Evolutionary conservation across 2,329 filamentous ascomycete genomes (phyloP).

Genomic region (Hymenotorrendiella dingleyae): DNA sequence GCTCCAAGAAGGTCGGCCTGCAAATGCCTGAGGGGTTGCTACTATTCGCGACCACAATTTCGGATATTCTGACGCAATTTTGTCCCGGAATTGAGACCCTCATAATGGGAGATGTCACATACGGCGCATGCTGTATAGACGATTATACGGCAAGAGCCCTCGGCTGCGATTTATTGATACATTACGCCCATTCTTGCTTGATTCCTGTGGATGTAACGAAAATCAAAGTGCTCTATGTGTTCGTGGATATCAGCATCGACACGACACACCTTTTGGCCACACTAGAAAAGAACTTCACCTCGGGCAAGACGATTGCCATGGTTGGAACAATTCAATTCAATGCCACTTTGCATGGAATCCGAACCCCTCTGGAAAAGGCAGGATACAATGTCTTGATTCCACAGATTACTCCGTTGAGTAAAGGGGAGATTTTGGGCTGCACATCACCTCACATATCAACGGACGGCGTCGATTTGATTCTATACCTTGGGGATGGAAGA

Average conservation of each 20-base stretch:
- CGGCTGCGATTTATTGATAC: constrained; percentile 88
- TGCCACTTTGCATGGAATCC: constrained; percentile 84
- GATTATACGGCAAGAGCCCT: constrained; percentile 94
- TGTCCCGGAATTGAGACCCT: constrained; percentile 86
- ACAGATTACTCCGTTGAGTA: constrained; percentile 86
- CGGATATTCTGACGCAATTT: constrained; percentile 91
- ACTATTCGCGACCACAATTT: constrained; percentile 94
- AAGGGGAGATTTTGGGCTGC: constrained; percentile 95
- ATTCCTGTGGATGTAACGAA: constrained; percentile 95
- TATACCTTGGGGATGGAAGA: constrained; percentile 87
- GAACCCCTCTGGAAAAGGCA: constrained; percentile 68
- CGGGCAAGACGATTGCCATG: constrained; percentile 81
- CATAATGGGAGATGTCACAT: constrained; percentile 99
- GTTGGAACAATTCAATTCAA: constrained; percentile 99
- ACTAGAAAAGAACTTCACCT: constrained; percentile 78
- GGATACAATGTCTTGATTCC: constrained; percentile 84
- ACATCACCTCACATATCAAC: constrained; percentile 71
- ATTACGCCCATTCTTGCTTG: constrained; percentile 95
- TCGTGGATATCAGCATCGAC: constrained; percentile 97
- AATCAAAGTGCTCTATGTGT: constrained; percentile 96
- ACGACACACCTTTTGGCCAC: constrained; percentile 80
- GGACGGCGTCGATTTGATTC: constrained; percentile 64
- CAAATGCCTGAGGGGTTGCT: constrained; percentile 96
- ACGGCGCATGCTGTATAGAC: constrained; percentile 97
- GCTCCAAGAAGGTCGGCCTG: constrained; percentile 79